Evolutionary conservation across 2,329 filamentous ascomycete species (phyloP), one percentile per base, ranked within the genome.

Genomic region (Aspergillus cejpii): DNA sequence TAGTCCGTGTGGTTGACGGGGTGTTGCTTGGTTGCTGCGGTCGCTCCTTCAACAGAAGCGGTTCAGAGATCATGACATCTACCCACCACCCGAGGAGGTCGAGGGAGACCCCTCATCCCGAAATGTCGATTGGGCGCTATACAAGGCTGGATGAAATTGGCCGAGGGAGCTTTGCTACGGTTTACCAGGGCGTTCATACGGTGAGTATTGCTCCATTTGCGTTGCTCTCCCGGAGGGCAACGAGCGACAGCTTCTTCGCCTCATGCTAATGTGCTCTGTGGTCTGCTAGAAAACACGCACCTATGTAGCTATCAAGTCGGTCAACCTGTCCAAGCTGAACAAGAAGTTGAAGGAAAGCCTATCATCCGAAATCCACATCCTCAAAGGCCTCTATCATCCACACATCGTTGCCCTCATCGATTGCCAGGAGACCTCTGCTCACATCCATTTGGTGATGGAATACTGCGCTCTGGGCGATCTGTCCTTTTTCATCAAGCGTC

Each of bases 381-480:
- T 98, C 61, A 92, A 92, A 69, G 87, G 82, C 52, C 79, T 98
- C 21, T 86, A 92, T 48, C 92, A 98, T 68, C 92, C 92, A 21
- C 92, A 98, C 64, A 96, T 98, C 57, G 92, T 97, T 55, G 87
- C 89, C 56, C 83, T 98, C 38, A 90, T 96, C 73, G 88, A 95
- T 69, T 96, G 90, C 72, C 79, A 91, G 66, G 90, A 97, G 67
- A 85, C 87, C 0, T 74, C 80, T 3, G 83, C 84, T 17, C 87
- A 94, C 62, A 96, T 97, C 70, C 92, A 98, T 69, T 79, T 98
- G 47, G 84, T 97, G 52, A 98, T 97, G 91, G 92, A 98, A 71
- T 97, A 94, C 70, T 97, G 92, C 71, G 88, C 94, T 63, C 78
- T 98, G 31, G 91, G 92, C 17, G 92, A 98, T 63, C 72, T 98